phyloP scores from a whole-genome alignment of 2,329 filamentous ascomycete genomes.

The Zymoseptoria pseudotritici region DNA sequence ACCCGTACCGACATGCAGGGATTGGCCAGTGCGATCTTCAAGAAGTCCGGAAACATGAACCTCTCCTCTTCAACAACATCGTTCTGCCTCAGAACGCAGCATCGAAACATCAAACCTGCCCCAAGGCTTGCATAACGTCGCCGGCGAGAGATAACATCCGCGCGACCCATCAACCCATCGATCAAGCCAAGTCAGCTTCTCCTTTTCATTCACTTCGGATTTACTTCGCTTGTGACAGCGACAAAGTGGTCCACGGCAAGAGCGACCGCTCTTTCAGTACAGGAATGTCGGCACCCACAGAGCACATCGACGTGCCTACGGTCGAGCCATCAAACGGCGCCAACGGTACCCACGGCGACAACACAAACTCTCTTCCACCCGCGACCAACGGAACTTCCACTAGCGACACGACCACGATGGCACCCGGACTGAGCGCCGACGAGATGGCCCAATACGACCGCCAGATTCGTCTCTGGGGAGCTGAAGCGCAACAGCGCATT shows the following conservation, averaged over 20 bases:
- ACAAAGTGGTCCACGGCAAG: neutral
- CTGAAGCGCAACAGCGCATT: slow-evolving; percentile 84
- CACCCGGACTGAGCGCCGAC: slow-evolving; percentile 48
- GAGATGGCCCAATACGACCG: slow-evolving; percentile 96
- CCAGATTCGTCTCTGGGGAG: slow-evolving; percentile 94
- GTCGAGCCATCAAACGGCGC: neutral
- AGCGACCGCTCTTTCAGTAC: neutral
- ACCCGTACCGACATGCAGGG: neutral
- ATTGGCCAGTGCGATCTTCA: neutral
- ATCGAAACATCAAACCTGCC: neutral
- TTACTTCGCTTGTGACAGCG: neutral
- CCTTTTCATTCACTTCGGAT: neutral
- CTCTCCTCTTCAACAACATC: neutral
- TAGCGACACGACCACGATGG: slow-evolving; percentile 17
- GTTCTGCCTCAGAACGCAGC: neutral
- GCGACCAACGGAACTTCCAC: slow-evolving; percentile 13
- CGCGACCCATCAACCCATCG: neutral
- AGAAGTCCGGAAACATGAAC: neutral
- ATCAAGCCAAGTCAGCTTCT: neutral
- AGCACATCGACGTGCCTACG: slow-evolving; percentile 1
- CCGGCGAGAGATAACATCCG: neutral
- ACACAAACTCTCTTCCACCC: slow-evolving; percentile 1
- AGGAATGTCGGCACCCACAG: slow-evolving; percentile 5
- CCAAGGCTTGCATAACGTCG: neutral
- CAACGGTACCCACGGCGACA: slow-evolving; percentile 11